These are phyloP conservation scores for Neoboletus subvelutipes DNA, from an alignment of 768 basidiomycete species.

Conservation along the genomic window DNA sequence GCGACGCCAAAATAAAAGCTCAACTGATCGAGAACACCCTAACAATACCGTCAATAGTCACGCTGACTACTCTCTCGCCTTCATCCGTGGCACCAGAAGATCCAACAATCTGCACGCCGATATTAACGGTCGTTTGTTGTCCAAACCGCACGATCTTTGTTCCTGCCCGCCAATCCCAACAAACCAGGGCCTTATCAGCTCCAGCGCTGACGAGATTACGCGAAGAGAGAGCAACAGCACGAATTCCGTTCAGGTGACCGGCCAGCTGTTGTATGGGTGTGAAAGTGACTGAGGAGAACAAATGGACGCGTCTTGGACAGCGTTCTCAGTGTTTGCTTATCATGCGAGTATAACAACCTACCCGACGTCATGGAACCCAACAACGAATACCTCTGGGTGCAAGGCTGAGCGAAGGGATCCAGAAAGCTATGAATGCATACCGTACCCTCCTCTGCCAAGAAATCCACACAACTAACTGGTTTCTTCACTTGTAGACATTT, in stretches of 20 bases:
- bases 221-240: conserved; percentile 83
- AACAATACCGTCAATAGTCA: conserved; percentile 91
- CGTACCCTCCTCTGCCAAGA: conserved; percentile 73
- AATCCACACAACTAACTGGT: conserved; percentile 88
- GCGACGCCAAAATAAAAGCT: conserved; percentile 29
- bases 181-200: conserved; percentile 69
- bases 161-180: conserved; percentile 89
- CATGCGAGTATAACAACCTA: conserved; percentile 35
- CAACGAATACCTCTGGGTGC: conserved; percentile 76
- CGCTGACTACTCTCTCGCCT: conserved; percentile 83
- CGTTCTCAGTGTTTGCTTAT: background rate
- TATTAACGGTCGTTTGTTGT: conserved; percentile 89
- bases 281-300: conserved; percentile 85
- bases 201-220: conserved; percentile 86
- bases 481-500: conserved; percentile 84
- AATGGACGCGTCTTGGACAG: conserved; percentile 69
- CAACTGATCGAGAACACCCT: conserved; percentile 87
- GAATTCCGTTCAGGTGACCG: conserved; percentile 86
- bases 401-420: conserved; percentile 5
- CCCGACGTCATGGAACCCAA: conserved; percentile 93
- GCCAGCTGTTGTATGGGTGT: conserved; percentile 80
- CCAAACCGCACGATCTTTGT: conserved; percentile 89
- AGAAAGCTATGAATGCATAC: conserved; percentile 11
- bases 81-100: conserved; percentile 43
- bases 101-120: conserved; percentile 82